A percentile compares a stretch with the other conserved stretches of the same genome.
phyloP scores from a whole-genome alignment of 2,329 filamentous ascomycete species.

The Microdochium nivale region DNA sequence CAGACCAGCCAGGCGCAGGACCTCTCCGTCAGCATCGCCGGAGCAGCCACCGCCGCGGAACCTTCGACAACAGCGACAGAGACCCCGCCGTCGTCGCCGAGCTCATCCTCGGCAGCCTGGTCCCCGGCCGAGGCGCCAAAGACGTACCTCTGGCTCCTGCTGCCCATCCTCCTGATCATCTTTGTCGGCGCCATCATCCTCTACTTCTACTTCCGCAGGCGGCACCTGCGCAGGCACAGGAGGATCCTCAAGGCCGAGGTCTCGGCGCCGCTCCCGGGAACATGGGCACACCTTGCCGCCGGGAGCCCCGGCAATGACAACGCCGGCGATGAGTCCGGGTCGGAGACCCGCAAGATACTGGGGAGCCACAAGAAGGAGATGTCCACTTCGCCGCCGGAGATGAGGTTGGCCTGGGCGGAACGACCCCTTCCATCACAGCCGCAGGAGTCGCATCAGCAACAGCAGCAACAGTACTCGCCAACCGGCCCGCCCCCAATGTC shows the following conservation, averaged over 20 bases:
- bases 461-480: background rate
- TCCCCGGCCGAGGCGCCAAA: conserved; percentile 2
- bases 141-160: conserved; percentile 15
- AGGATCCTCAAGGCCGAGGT: conserved; percentile 13
- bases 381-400: background rate
- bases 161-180: conserved; percentile 14
- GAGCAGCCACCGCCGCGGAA: background rate
- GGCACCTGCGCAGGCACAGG: conserved; percentile 10
- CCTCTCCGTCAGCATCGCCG: background rate
- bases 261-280: conserved; percentile 19
- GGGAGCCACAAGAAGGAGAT: background rate
- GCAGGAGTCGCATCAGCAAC: conserved; percentile 1
- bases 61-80: background rate
- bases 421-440: background rate
- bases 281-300: conserved; percentile 12
- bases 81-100: background rate
- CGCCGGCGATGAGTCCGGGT: conserved; percentile 1
- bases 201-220: conserved; percentile 13
- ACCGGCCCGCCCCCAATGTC: background rate
- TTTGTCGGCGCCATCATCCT: conserved; percentile 10
- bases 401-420: background rate
- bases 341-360: background rate
- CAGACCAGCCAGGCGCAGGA: conserved; percentile 10
- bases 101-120: background rate
- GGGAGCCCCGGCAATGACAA: conserved; percentile 1